Evolutionary conservation across 2,329 filamentous ascomycete species (phyloP).

Genomic region (Fragosphaeria purpurea): DNA sequence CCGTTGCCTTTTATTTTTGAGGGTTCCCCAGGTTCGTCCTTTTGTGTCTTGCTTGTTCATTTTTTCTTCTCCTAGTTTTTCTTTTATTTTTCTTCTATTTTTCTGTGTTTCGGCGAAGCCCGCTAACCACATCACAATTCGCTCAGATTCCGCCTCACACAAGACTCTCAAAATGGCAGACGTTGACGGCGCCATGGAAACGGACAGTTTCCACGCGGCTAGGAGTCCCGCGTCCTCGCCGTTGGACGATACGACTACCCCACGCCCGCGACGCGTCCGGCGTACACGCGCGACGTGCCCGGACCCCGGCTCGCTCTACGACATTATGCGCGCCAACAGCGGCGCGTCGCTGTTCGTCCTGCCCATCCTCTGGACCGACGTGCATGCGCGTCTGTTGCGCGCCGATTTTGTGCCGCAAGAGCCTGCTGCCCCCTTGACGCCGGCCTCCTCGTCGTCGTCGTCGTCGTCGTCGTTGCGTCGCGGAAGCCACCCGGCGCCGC

Average conservation of each 20-base stretch:
- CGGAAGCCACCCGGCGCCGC: not conserved
- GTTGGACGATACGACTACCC: not conserved
- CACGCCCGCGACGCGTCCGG: not conserved
- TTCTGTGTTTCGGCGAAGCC: not conserved
- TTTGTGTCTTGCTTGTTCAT: not conserved
- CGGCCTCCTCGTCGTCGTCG: constrained; percentile 11
- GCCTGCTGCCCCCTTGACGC: constrained; percentile 31
- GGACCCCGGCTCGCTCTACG: constrained; percentile 39
- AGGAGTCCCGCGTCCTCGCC: not conserved
- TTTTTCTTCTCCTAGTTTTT: not conserved
- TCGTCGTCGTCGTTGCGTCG: too few relatives aligned
- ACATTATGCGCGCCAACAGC: constrained; percentile 38
- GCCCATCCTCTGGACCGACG: constrained; percentile 47
- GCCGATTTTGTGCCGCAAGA: constrained; percentile 35
- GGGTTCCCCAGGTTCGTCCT: not conserved
- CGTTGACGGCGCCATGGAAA: too few relatives aligned
- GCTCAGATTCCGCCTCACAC: too few relatives aligned
- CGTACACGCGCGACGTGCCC: constrained; percentile 20
- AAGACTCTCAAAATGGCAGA: too few relatives aligned
- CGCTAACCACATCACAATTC: not conserved
- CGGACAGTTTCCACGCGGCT: not conserved
- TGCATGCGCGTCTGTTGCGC: constrained; percentile 37
- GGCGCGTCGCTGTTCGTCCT: constrained; percentile 39
- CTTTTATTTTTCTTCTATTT: not conserved
- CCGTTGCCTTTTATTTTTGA: too few relatives aligned